Percentiles rank a stretch among this genome's conserved stretches.
These are phyloP conservation scores for Bipolaris bicolor DNA, from an alignment of 2,329 filamentous ascomycete species.

Conservation along the genomic window DNA sequence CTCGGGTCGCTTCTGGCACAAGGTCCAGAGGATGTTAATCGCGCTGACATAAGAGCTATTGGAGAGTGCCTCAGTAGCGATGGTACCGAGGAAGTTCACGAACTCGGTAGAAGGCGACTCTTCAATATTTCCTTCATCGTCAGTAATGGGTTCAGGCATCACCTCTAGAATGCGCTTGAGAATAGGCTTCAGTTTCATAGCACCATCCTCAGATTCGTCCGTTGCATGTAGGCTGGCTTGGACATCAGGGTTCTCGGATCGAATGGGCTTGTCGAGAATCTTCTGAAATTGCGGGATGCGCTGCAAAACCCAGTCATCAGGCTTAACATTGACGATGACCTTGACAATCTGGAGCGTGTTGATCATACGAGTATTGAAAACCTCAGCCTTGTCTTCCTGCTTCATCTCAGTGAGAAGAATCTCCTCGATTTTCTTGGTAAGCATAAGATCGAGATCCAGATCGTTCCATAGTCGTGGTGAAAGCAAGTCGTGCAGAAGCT, in stretches of 20 bases:
- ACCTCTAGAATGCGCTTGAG: constrained; percentile 85
- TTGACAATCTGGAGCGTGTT: constrained; percentile 93
- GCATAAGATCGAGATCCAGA: constrained; percentile 81
- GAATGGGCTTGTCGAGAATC: constrained; percentile 85
- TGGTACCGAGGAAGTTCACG: constrained; percentile 79
- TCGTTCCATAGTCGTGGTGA: constrained; percentile 91
- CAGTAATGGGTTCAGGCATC: constrained; percentile 80
- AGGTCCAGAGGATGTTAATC: constrained; percentile 91
- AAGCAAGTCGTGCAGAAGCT: constrained; percentile 81
- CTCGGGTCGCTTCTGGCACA: constrained; percentile 82
- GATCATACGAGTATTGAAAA: constrained; percentile 84
- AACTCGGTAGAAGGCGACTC: constrained; percentile 83
- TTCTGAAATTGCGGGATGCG: constrained; percentile 81
- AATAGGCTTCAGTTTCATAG: constrained; percentile 68
- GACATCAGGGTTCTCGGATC: constrained; percentile 87
- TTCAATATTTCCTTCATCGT: constrained; percentile 80
- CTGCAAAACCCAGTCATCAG: constrained; percentile 87
- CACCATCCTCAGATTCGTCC: constrained; percentile 72
- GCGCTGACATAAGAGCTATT: constrained; percentile 82
- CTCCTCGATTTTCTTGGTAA: constrained; percentile 86
- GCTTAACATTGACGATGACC: constrained; percentile 84
- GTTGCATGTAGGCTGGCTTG: constrained; percentile 87
- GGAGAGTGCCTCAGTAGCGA: constrained; percentile 86
- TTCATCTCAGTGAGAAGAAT: constrained; percentile 75
- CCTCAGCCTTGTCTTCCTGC: constrained; percentile 63